Evolutionary conservation across 2,329 filamentous ascomycete genomes (phyloP).

Genomic region (Apiospora sp.): DNA sequence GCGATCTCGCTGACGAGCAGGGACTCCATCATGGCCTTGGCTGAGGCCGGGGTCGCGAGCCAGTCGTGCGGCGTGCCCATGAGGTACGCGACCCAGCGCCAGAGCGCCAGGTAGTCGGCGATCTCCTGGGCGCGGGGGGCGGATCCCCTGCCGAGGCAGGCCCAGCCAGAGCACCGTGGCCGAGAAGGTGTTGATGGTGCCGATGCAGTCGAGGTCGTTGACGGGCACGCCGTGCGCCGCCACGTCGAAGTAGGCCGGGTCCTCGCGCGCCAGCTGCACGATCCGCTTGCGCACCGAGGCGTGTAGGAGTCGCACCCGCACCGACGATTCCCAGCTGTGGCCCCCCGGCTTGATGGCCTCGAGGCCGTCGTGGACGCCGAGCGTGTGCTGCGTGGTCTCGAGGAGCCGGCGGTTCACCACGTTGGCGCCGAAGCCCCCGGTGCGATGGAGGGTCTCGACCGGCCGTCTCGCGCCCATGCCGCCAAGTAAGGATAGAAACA

Average conservation of each 20-base stretch:
- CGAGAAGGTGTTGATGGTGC: slow-evolving; percentile 76
- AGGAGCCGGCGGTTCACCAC: slow-evolving; percentile 69
- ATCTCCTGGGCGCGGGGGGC: slow-evolving; percentile 66
- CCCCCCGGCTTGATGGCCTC: slow-evolving; percentile 73
- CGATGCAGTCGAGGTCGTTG: slow-evolving; percentile 78
- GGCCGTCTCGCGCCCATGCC: slow-evolving; percentile 77
- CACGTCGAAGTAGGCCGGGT: slow-evolving; percentile 69
- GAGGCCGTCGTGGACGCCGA: slow-evolving; percentile 73
- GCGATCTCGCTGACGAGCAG: slow-evolving; percentile 71
- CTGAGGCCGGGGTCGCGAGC: slow-evolving; percentile 63
- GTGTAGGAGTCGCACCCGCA: slow-evolving; percentile 75
- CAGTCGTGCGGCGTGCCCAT: slow-evolving; percentile 72
- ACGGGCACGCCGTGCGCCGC: slow-evolving; percentile 70
- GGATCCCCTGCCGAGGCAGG: slow-evolving; percentile 77
- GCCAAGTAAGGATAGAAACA: slow-evolving; percentile 69
- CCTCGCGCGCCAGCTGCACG: slow-evolving; percentile 61
- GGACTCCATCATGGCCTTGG: slow-evolving; percentile 72
- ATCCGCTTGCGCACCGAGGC: slow-evolving; percentile 72
- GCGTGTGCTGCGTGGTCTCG: slow-evolving; percentile 79
- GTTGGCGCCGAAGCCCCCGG: slow-evolving; percentile 75
- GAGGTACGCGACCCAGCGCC: slow-evolving; percentile 77
- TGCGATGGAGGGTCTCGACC: slow-evolving; percentile 76
- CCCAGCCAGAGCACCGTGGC: slow-evolving; percentile 69
- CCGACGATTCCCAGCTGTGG: slow-evolving; percentile 68
- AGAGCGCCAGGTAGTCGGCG: slow-evolving; percentile 75